A percentile compares a stretch with the other conserved stretches of the same genome.
These are phyloP conservation scores for Epichloe uncinata DNA, from an alignment of 2,329 filamentous ascomycete genomes.

Conservation along the genomic window DNA sequence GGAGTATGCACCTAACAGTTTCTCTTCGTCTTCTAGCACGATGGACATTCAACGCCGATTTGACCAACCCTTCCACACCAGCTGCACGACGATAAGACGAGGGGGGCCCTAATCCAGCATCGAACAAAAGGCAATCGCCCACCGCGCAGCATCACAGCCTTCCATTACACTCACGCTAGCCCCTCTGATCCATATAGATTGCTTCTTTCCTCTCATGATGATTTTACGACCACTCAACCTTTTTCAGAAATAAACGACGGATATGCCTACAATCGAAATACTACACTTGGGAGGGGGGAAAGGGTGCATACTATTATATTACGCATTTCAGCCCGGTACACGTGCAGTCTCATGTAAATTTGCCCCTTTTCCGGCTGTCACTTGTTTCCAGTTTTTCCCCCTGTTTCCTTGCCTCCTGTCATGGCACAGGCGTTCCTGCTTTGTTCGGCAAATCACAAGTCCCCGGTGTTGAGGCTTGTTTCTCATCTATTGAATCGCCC, in stretches of 20 bases:
- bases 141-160: not conserved
- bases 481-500: not conserved
- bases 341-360: not conserved
- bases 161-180: not conserved
- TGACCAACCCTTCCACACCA: not conserved
- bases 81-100: conserved; percentile 5
- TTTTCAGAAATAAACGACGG: not conserved
- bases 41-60: conserved; percentile 26
- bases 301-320: not conserved
- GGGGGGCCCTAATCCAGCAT: not conserved
- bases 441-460: not conserved
- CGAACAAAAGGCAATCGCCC: not conserved
- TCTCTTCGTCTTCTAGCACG: conserved; percentile 19
- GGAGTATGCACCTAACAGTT: not conserved
- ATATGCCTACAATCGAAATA: not conserved
- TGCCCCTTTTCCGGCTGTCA: not conserved
- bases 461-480: not conserved
- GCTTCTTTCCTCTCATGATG: not conserved
- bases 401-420: not conserved
- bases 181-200: not conserved
- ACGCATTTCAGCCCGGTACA: not conserved
- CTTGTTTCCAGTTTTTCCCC: not conserved
- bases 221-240: not conserved
- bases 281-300: not conserved
- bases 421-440: conserved; percentile 1